Percentiles rank a stretch among this genome's conserved stretches.
phyloP scores from a whole-genome alignment of 2,329 filamentous ascomycete species.

The Sporothrix humicola region DNA sequence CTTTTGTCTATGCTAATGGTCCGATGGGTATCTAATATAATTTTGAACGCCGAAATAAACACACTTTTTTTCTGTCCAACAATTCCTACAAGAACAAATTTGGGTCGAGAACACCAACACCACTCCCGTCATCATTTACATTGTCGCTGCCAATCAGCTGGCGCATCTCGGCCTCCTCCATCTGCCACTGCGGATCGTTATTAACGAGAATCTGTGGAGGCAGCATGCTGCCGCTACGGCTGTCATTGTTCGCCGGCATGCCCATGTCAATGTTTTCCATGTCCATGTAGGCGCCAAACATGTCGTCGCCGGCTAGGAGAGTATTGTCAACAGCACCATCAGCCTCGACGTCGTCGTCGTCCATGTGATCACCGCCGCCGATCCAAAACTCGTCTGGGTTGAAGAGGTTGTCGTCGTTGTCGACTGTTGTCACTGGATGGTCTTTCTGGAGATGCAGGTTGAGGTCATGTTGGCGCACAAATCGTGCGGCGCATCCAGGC shows the following conservation, averaged over 20 bases:
- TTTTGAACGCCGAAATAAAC: slow-evolving; percentile 15
- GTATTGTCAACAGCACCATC: background rate
- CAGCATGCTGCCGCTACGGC: background rate
- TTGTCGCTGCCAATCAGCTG: slow-evolving; percentile 39
- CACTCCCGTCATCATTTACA: background rate
- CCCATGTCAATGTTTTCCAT: slow-evolving; percentile 22
- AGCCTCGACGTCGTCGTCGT: background rate
- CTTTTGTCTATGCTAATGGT: slow-evolving; percentile 2
- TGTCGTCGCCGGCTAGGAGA: background rate
- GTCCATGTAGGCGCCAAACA: slow-evolving; percentile 29
- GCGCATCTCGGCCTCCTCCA: slow-evolving; percentile 42
- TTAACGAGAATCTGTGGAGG: background rate
- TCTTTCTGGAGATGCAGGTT: slow-evolving; percentile 52
- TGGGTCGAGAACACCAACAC: slow-evolving; percentile 33
- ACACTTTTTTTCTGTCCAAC: background rate
- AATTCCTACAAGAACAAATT: slow-evolving; percentile 35
- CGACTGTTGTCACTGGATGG: slow-evolving; percentile 33
- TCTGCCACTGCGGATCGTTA: slow-evolving; percentile 37
- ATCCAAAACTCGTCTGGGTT: slow-evolving; percentile 35
- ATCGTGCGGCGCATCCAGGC: slow-evolving; percentile 52
- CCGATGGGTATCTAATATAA: background rate
- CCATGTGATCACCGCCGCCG: slow-evolving; percentile 26
- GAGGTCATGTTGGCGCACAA: slow-evolving; percentile 58
- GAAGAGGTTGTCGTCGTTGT: slow-evolving; percentile 13
- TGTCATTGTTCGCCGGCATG: background rate